Conservation (phyloP, 768 basidiomycete species). For the Termitomyces sp. region DNA sequence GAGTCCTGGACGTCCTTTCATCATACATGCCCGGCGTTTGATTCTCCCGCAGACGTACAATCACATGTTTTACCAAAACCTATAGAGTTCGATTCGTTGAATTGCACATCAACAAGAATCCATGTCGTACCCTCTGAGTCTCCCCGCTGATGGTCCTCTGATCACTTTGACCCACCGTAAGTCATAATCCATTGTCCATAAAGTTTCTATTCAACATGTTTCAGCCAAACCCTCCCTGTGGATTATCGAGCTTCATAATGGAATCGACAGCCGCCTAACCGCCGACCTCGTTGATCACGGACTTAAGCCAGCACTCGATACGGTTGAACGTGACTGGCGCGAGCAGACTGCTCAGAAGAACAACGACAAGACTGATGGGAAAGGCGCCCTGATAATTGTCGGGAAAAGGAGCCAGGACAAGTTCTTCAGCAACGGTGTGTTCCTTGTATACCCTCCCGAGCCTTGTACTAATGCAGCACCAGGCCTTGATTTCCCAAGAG, state of each 20-base stretch:
- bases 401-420: constrained; percentile 77
- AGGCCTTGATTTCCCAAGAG: constrained; percentile 66
- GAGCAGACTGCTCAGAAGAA: constrained; percentile 37
- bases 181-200: constrained; percentile 7
- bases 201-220: not conserved
- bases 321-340: constrained; percentile 73
- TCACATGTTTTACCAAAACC: constrained; percentile 21
- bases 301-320: constrained; percentile 68
- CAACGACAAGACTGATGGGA: constrained; percentile 51
- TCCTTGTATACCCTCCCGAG: not conserved
- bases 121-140: constrained; percentile 48
- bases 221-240: constrained; percentile 62
- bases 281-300: constrained; percentile 54
- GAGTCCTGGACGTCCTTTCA: too few relatives aligned
- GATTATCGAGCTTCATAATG: constrained; percentile 82
- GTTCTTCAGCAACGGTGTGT: constrained; percentile 82
- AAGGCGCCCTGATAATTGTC: constrained; percentile 74
- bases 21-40: not conserved
- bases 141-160: constrained; percentile 51
- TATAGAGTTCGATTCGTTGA: not conserved
- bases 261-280: constrained; percentile 70
- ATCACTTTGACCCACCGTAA: constrained; percentile 70
- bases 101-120: not conserved
- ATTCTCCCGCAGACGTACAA: constrained; percentile 7
- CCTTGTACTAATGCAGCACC: constrained; percentile 2